phyloP scores from a whole-genome alignment of 1,139 yeast species.

The Starmera stellimalicola region DNA sequence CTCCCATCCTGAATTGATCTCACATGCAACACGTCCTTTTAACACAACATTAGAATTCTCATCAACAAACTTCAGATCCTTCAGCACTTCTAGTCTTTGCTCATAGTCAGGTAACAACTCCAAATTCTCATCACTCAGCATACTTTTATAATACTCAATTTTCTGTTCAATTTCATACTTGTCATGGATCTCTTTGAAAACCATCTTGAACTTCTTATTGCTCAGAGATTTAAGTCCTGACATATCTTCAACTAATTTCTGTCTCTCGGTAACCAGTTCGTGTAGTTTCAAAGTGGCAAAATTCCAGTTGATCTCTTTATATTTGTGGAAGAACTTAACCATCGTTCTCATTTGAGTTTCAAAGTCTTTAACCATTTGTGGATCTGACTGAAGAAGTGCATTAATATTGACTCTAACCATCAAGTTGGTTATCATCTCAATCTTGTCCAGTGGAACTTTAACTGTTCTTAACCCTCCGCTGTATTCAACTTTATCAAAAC shows the following conservation, averaged over 20 bases:
- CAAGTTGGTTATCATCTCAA: constrained; percentile 44
- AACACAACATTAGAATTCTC: constrained; percentile 63
- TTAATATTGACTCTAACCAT: constrained; percentile 32
- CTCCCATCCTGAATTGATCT: constrained; percentile 86
- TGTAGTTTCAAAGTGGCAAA: constrained; percentile 43
- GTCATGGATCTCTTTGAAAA: constrained; percentile 39
- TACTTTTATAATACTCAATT: constrained; percentile 46
- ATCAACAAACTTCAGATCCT: constrained; percentile 71
- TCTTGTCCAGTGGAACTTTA: constrained; percentile 35
- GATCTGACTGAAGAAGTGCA: constrained; percentile 35
- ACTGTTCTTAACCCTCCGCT: constrained; percentile 26
- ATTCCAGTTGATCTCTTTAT: constrained; percentile 37
- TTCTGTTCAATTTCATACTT: constrained; percentile 38
- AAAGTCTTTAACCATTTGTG: constrained; percentile 33
- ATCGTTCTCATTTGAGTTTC: constrained; percentile 31
- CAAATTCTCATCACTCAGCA: constrained; percentile 79
- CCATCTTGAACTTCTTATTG: constrained; percentile 36
- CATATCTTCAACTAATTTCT: constrained; percentile 30
- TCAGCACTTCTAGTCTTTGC: constrained; percentile 71
- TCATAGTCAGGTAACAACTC: constrained; percentile 91
- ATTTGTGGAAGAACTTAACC: constrained; percentile 33
- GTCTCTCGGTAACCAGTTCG: constrained; percentile 40
- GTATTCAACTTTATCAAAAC: constrained; percentile 26
- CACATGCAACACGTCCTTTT: constrained; percentile 83
- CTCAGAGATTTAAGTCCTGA: constrained; percentile 20